Percentiles rank a stretch among this genome's conserved stretches.
These are phyloP conservation scores for Ganoderma lingzhi DNA, from an alignment of 1,284 basidiomycete species.

Conservation along the genomic window DNA sequence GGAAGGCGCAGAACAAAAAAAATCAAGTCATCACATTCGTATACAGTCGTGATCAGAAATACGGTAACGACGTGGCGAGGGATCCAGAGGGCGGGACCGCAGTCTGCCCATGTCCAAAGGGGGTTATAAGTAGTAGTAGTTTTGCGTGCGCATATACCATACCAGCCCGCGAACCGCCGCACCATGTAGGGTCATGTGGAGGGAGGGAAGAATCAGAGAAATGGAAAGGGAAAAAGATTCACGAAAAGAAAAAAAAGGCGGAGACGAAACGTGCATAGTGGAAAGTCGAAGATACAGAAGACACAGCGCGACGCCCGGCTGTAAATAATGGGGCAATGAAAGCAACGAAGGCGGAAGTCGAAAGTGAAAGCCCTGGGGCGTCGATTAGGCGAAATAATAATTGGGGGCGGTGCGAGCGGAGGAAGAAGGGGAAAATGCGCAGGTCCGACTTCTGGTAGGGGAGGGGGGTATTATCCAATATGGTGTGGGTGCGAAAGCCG, in stretches of 20 bases:
- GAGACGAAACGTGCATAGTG: constrained; percentile 4
- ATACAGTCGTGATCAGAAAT: constrained; percentile 25
- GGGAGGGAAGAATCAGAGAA: neutral
- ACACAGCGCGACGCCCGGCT: constrained; percentile 23
- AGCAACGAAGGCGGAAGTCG: neutral
- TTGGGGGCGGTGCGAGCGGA: neutral
- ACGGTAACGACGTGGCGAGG: constrained; percentile 13
- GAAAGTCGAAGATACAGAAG: neutral
- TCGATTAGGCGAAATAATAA: constrained; percentile 2
- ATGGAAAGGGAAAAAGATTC: neutral
- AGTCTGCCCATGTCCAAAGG: neutral
- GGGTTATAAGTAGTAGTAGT: neutral
- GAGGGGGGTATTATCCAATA: neutral
- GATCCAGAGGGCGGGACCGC: neutral
- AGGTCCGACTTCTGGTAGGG: neutral
- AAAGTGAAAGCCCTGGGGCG: neutral
- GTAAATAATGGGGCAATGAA: constrained; percentile 8
- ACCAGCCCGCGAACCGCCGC: neutral
- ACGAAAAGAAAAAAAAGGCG: neutral
- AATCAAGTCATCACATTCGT: constrained; percentile 29
- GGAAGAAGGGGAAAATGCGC: neutral
- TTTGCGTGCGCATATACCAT: neutral
- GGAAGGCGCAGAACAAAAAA: neutral
- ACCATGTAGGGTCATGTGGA: neutral
- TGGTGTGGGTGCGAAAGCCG: neutral